These are phyloP conservation scores for Citeromyces siamensis DNA, from an alignment of 1,139 yeast genomes.

Conservation along the genomic window DNA sequence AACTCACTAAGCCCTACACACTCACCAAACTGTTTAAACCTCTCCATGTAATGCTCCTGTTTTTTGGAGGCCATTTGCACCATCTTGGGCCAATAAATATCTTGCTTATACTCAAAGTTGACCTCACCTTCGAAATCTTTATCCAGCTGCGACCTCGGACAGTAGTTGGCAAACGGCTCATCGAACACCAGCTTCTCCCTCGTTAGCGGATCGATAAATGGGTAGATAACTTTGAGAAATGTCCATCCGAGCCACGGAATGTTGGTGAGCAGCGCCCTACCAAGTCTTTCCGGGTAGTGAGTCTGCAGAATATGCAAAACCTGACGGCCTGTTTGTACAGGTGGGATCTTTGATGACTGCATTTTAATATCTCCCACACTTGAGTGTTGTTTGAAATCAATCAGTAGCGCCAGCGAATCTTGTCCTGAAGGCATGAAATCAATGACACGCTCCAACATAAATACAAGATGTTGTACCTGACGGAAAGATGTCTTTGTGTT, in stretches of 20 bases:
- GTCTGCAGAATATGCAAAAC: conserved; percentile 83
- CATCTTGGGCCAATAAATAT: conserved; percentile 36
- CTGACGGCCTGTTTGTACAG: conserved; percentile 68
- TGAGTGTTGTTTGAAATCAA: conserved; percentile 70
- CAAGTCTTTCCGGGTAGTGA: conserved; percentile 92
- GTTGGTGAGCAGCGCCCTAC: conserved; percentile 80
- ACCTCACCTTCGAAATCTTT: conserved; percentile 73
- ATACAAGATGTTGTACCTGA: conserved; percentile 90
- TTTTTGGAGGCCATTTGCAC: conserved; percentile 29
- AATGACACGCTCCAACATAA: conserved; percentile 79
- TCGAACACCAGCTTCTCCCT: conserved; percentile 85
- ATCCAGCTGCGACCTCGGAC: conserved; percentile 73
- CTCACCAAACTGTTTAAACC: conserved; percentile 35
- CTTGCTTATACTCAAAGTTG: conserved; percentile 53
- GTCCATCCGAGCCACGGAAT: conserved; percentile 92
- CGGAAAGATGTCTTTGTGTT: conserved; percentile 78
- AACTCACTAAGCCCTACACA: conserved; percentile 49
- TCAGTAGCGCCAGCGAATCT: conserved; percentile 78
- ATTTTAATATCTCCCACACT: conserved; percentile 28
- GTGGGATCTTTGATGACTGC: conserved; percentile 62
- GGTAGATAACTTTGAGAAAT: conserved; percentile 78
- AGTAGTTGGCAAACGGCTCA: conserved; percentile 76
- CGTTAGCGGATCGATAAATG: conserved; percentile 91
- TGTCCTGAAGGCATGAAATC: conserved; percentile 96
- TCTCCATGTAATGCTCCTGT: conserved; percentile 27